Conservation (phyloP, 495 filamentous ascomycete species). For the Trichoderma reesei region DNA sequence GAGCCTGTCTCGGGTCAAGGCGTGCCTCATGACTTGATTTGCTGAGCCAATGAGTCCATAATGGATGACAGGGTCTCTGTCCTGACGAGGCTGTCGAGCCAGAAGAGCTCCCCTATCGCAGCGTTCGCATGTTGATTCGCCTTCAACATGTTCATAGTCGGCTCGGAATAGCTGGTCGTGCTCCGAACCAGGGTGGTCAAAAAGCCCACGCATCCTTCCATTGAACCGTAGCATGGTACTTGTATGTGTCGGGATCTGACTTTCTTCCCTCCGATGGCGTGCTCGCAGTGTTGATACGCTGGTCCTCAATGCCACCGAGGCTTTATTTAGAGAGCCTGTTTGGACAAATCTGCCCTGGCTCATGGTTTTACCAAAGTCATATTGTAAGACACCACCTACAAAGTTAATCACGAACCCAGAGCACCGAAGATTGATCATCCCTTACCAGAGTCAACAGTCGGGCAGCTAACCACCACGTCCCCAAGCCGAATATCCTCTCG, state of each 20-base stretch:
- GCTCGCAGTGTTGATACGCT: not conserved
- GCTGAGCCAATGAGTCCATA: not conserved
- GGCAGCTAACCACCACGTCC: constrained; percentile 26
- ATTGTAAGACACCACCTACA: not conserved
- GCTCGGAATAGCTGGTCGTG: not conserved
- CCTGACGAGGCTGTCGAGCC: not conserved
- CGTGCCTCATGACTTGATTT: not conserved
- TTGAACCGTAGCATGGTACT: not conserved
- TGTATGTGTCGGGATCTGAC: not conserved
- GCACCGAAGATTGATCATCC: not conserved
- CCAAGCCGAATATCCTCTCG: constrained; percentile 25
- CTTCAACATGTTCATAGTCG: not conserved
- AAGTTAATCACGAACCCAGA: not conserved
- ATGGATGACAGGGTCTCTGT: not conserved
- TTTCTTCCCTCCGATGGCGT: not conserved
- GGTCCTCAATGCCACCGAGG: not conserved
- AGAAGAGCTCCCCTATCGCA: not conserved
- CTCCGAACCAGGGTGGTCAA: not conserved
- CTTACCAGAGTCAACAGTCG: constrained; percentile 5
- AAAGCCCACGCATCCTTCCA: not conserved
- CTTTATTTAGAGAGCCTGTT: not conserved
- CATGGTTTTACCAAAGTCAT: not conserved
- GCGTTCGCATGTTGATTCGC: not conserved
- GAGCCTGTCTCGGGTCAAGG: constrained; percentile 9
- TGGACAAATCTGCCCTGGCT: not conserved